Conservation (phyloP, 1,139 yeast genomes). For the Suhomyces coccinellae region DNA sequence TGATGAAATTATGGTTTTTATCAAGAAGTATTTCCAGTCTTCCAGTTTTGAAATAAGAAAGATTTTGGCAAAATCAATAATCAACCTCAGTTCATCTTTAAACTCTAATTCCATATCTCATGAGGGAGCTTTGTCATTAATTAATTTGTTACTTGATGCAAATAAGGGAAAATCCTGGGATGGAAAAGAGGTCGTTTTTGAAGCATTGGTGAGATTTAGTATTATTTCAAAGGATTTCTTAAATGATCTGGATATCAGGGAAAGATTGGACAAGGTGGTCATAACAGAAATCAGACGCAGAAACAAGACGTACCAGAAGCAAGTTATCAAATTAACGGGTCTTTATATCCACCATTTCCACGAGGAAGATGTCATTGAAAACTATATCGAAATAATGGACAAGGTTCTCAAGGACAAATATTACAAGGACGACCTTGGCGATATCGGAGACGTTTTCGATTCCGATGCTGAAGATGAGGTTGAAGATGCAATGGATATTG, state of each 20-base stretch:
- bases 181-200: slow-evolving; percentile 78
- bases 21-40: slow-evolving; percentile 52
- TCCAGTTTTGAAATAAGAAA: slow-evolving; percentile 66
- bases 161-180: slow-evolving; percentile 82
- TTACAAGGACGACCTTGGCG: slow-evolving; percentile 21
- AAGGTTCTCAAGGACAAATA: slow-evolving; percentile 36
- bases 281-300: slow-evolving; percentile 65
- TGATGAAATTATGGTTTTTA: slow-evolving; percentile 63
- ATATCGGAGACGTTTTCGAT: slow-evolving; percentile 15
- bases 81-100: slow-evolving; percentile 53
- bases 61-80: slow-evolving; percentile 70
- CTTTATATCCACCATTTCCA: slow-evolving; percentile 48
- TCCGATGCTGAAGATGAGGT: slow-evolving; percentile 29
- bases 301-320: slow-evolving; percentile 63
- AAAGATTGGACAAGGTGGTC: slow-evolving; percentile 45
- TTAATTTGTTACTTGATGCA: slow-evolving; percentile 59
- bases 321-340: slow-evolving; percentile 52
- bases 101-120: slow-evolving; percentile 34
- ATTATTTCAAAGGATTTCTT: slow-evolving; percentile 42
- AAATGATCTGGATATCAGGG: slow-evolving; percentile 24
- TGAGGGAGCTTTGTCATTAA: slow-evolving; percentile 35
- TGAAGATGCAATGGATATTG: slow-evolving; percentile 28
- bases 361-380: slow-evolving; percentile 33
- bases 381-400: slow-evolving; percentile 40
- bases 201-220: slow-evolving; percentile 65